A percentile compares a stretch with the other conserved stretches of the same genome.
phyloP scores from a whole-genome alignment of 768 basidiomycete genomes.

The Suillus ampliporus region DNA sequence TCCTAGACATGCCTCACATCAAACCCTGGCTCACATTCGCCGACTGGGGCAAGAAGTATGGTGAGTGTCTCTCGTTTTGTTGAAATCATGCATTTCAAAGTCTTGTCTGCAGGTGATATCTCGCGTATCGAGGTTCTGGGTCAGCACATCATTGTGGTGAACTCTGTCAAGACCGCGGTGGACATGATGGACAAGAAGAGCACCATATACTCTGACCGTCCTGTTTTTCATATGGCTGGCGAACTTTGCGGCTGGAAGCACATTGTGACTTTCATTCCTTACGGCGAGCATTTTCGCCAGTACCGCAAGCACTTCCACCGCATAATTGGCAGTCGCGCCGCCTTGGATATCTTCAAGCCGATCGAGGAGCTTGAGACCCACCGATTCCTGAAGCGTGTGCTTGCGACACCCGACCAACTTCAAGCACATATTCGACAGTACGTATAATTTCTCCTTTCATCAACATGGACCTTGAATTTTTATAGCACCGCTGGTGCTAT shows the following conservation, averaged over 20 bases:
- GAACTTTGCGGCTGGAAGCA: conserved; percentile 39
- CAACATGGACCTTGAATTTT: neutral
- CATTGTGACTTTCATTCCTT: conserved; percentile 42
- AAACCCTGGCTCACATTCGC: conserved; percentile 53
- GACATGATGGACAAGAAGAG: conserved; percentile 73
- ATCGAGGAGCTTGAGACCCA: conserved; percentile 48
- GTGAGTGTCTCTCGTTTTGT: conserved; percentile 25
- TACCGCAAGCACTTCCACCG: conserved; percentile 47
- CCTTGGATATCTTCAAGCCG: conserved; percentile 40
- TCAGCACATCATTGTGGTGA: conserved; percentile 61
- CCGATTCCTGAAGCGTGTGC: conserved; percentile 47
- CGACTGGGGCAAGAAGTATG: conserved; percentile 52
- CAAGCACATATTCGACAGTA: conserved; percentile 48
- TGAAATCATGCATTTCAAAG: neutral
- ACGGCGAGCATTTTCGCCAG: conserved; percentile 46
- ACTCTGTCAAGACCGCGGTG: conserved; percentile 52
- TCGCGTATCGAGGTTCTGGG: conserved; percentile 63
- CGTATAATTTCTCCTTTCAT: conserved; percentile 13
- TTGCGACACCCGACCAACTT: conserved; percentile 43
- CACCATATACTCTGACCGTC: conserved; percentile 68
- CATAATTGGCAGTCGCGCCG: conserved; percentile 45
- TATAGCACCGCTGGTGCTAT: conserved; percentile 55
- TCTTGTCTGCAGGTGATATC: conserved; percentile 55
- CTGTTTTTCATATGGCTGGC: conserved; percentile 47
- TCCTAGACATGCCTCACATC: conserved; percentile 51